Evolutionary conservation across 306 rosid genomes (phyloP), one percentile per base, ranked within the genome.

Genomic region (Glycine latifolia): DNA sequence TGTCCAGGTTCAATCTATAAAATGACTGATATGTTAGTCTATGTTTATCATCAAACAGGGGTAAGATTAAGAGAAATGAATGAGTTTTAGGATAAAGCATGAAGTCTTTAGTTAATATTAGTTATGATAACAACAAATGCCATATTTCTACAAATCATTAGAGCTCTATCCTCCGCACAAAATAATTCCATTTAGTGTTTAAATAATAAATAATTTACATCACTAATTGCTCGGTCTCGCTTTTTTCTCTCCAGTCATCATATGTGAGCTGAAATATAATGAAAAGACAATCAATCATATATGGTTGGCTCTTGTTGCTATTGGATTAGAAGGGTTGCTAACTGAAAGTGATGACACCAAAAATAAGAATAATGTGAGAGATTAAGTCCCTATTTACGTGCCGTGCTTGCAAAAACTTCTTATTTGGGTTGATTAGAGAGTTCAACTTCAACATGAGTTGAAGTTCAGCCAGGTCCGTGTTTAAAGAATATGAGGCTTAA

Each of bases 1-100:
- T 93, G 91, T 66, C 93, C 96, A 55, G 90, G 80, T 71, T 93
- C 87, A 73, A 93, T 94, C 97, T 91, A 77, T 20, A 76, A 68
- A 26, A 31, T 37, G 10, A 12, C 10, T 8, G 7, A 31, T 12
- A 61, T 54, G 13, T 70, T 73, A 72, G 60, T 58, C 67, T 58
- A 5, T 75, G 10, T 8, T 68, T 6, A 41, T 63, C 20, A 75
- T 54, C 56, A 71, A 48, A 60, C 73, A 9, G 31, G 20, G 49
- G 54, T 0, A 49, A 61, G 50, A 13, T 58, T 62, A 77, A 41
- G 74, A n/a, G 75, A 47, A 77, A 26, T 7, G 49, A 4, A 8
- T 61, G 8, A 14, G 17, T 31, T 39, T 67, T 0, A 56, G 15
- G 31, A 67, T 11, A 17, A 67, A 48, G 17, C 63, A 56, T 56